Evolutionary conservation across 257 asterid genomes (phyloP), one percentile per base, ranked within the genome.

Genomic region (Lithospermum erythrorhizon): DNA sequence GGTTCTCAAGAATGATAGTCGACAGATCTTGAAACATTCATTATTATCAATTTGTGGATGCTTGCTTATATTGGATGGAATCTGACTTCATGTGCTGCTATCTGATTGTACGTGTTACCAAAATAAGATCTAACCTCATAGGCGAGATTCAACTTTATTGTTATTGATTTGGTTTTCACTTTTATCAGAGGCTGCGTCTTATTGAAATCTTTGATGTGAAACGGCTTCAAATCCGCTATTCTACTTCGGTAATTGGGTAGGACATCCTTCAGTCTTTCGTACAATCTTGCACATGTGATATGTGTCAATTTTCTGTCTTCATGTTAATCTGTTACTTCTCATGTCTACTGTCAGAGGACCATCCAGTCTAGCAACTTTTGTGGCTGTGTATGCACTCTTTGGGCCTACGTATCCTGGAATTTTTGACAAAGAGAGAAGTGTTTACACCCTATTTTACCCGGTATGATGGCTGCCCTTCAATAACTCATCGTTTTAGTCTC

Each of bases 341-440:
- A 18, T 47, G 58, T 63, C 66, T 73, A 52, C 72, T 73, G 69
- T 57, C 75, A 88, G 96, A 21, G 96, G 95, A 57, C 82, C 88
- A 0, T 83, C 96, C 24, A 81, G 84, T 29, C 73, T 85, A 13
- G 96, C 95, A 17, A 88, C 96, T 61, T 88, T 85, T 78, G 95
- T 85, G 18, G 95, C 95, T 13, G 89, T 88, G 55, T 88, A 88
- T 71, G 80, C 84, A 49, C 86, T 85, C 62, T 88, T 88, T 61
- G 95, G 96, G 74, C 95, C 95, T 0, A 88, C 95, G 22, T 88
- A 81, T 80, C 94, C 95, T 62, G 96, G 96, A 73, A 78, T 75
- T 21, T 88, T 83, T 53, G 96, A 88, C 73, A 78, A 80, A 72
- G 90, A 72, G 62, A 68, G 96, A 78, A 80, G 90, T 49, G 75